These are phyloP conservation scores for Citrus maxima DNA, from an alignment of 345 rosid species.

Conservation along the genomic window DNA sequence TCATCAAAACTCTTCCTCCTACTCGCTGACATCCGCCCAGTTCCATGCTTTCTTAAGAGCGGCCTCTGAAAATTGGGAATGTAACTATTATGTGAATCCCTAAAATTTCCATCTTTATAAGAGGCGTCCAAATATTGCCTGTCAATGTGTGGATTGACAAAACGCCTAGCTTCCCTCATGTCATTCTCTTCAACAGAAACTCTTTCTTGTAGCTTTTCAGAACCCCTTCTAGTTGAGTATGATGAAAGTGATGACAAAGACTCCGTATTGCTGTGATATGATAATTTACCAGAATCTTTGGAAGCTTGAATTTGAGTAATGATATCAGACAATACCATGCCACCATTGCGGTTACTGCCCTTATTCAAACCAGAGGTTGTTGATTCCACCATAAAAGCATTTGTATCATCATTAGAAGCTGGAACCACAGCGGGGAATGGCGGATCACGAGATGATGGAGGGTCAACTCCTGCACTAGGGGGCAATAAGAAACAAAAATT, in stretches of 20 bases:
- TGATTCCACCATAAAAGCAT: constrained; percentile 53
- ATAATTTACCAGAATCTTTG: constrained; percentile 75
- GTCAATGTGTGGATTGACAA: constrained; percentile 49
- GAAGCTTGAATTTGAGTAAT: constrained; percentile 92
- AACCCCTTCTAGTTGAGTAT: constrained; percentile 55
- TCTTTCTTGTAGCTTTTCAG: constrained; percentile 70
- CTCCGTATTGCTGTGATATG: constrained; percentile 60
- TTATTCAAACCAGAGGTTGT: constrained; percentile 42
- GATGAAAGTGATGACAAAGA: constrained; percentile 61
- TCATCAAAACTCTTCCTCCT: constrained; percentile 96
- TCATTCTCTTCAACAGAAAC: constrained; percentile 71
- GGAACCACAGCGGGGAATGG: constrained; percentile 75
- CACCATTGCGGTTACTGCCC: constrained; percentile 75
- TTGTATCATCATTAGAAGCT: constrained; percentile 59
- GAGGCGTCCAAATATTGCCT: constrained; percentile 67
- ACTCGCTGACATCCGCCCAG: constrained; percentile 79
- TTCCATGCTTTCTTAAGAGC: constrained; percentile 75
- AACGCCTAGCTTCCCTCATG: constrained; percentile 65
- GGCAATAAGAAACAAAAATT: constrained; percentile 44
- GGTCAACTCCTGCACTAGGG: constrained; percentile 99
- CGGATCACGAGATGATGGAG: constrained; percentile 99
- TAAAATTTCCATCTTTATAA: constrained; percentile 53
- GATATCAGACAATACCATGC: constrained; percentile 81
- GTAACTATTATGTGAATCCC: constrained; percentile 70
- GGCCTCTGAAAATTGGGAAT: constrained; percentile 98